These are phyloP conservation scores for Lipomyces sp. DNA, from an alignment of 805 yeast genomes.

Conservation along the genomic window DNA sequence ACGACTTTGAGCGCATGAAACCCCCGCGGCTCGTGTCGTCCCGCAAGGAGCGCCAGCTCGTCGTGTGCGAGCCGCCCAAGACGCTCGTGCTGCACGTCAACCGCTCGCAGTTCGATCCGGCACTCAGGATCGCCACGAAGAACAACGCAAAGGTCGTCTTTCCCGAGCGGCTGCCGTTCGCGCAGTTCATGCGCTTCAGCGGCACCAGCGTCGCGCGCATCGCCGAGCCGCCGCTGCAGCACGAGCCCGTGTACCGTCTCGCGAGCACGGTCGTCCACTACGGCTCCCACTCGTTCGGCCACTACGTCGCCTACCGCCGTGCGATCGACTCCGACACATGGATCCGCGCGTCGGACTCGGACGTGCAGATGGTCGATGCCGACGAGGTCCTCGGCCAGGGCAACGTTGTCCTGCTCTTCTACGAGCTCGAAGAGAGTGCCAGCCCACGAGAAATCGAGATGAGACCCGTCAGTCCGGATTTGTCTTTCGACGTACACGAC, in stretches of 20 bases:
- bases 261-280: constrained; percentile 87
- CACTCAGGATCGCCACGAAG: constrained; percentile 76
- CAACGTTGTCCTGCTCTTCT: constrained; percentile 80
- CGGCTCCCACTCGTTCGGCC: constrained; percentile 95
- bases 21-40: constrained; percentile 56
- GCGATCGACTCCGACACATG: constrained; percentile 60
- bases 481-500: too few species aligned
- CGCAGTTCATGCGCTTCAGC: background rate
- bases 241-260: constrained; percentile 52
- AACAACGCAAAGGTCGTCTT: constrained; percentile 80
- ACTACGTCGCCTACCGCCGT: constrained; percentile 82
- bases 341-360: constrained; percentile 95
- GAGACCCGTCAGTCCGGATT: too few species aligned
- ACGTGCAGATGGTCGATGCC: constrained; percentile 73
- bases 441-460: too few species aligned
- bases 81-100: constrained; percentile 82
- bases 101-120: constrained; percentile 87
- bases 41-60: constrained; percentile 75
- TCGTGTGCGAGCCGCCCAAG: constrained; percentile 57
- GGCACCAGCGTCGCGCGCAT: background rate
- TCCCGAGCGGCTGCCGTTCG: constrained; percentile 57
- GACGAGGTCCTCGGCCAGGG: constrained; percentile 86
- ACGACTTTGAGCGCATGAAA: constrained; percentile 66
- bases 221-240: background rate
- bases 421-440: constrained; percentile 42